A percentile compares a stretch with the other conserved stretches of the same genome.
Evolutionary conservation across 164 flowering plant species (phyloP).

Genomic region (Protea cynaroides): DNA sequence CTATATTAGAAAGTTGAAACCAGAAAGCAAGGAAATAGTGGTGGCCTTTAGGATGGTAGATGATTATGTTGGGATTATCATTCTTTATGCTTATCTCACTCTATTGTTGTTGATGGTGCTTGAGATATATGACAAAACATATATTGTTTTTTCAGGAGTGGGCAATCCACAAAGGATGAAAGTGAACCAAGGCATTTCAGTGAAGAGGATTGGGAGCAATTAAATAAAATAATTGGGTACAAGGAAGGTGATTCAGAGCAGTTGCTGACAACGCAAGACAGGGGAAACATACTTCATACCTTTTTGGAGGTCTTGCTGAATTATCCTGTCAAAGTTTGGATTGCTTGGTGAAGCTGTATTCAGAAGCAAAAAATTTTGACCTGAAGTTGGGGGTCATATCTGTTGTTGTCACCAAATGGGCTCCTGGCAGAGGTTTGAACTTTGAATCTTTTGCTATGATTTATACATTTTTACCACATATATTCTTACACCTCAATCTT

Average conservation of each 20-base stretch:
- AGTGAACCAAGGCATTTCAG: too few relatives aligned
- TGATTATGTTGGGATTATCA: slow-evolving; percentile 7
- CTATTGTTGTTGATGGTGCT: slow-evolving; percentile 13
- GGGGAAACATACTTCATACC: slow-evolving; percentile 52
- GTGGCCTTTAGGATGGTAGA: slow-evolving; percentile 83
- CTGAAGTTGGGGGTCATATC: slow-evolving; percentile 83
- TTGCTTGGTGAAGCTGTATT: slow-evolving; percentile 67
- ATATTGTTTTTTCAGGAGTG: slow-evolving; percentile 43
- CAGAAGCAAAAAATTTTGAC: slow-evolving; percentile 79
- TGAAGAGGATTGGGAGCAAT: too few relatives aligned
- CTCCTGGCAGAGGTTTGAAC: too few relatives aligned
- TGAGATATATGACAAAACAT: slow-evolving; percentile 7
- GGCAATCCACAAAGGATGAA: slow-evolving; percentile 53
- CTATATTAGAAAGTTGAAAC: too few relatives aligned
- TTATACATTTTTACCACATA: too few relatives aligned
- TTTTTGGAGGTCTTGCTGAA: slow-evolving; percentile 77
- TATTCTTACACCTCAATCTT: not conserved
- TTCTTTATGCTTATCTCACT: not conserved
- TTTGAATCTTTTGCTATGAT: too few relatives aligned
- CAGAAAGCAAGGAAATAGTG: too few relatives aligned
- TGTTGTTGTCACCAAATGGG: slow-evolving; percentile 67
- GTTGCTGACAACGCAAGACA: slow-evolving; percentile 28
- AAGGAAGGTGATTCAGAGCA: slow-evolving; percentile 60
- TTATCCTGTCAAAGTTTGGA: slow-evolving; percentile 80
- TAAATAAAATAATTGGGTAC: too few relatives aligned